Conservation (phyloP, 1,284 basidiomycete species). For the Trichosporon sp. region DNA sequence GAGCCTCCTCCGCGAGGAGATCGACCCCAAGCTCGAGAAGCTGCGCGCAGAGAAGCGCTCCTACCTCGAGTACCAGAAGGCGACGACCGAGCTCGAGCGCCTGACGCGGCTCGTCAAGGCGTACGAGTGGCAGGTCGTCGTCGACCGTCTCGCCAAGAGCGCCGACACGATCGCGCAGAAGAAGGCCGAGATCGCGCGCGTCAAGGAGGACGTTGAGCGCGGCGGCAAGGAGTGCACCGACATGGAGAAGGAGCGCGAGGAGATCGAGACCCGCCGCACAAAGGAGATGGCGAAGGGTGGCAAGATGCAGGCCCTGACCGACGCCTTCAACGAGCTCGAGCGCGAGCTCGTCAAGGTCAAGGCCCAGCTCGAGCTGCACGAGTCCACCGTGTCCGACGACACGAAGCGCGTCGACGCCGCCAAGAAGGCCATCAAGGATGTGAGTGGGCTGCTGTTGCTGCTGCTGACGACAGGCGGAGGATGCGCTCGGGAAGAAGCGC, state of each 20-base stretch:
- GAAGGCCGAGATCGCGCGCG: constrained; percentile 37
- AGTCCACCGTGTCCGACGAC: constrained; percentile 74
- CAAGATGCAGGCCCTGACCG: constrained; percentile 71
- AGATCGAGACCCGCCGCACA: constrained; percentile 60
- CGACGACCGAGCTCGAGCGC: constrained; percentile 82
- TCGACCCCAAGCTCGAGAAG: constrained; percentile 89
- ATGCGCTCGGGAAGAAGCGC: constrained; percentile 58
- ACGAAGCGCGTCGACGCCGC: constrained; percentile 60
- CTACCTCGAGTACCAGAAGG: constrained; percentile 88
- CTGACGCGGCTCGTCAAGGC: constrained; percentile 78
- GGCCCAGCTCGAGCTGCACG: constrained; percentile 82
- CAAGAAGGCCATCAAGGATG: constrained; percentile 60
- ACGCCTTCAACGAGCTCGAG: constrained; percentile 71
- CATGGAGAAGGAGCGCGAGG: constrained; percentile 59
- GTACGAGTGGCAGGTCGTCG: constrained; percentile 78
- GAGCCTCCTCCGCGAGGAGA: constrained; percentile 74
- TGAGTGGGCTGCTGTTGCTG: constrained; percentile 43
- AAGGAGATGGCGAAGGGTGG: constrained; percentile 67
- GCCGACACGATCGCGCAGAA: constrained; percentile 43
- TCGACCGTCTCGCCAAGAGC: constrained; percentile 56
- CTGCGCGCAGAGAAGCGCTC: constrained; percentile 85
- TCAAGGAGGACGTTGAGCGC: constrained; percentile 46
- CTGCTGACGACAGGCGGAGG: constrained; percentile 55
- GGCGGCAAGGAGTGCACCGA: constrained; percentile 54
- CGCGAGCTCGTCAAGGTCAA: constrained; percentile 81